Base-by-base conservation (phyloP, 2,329 filamentous ascomycete species). In the Curvularia spicifera region DNA sequence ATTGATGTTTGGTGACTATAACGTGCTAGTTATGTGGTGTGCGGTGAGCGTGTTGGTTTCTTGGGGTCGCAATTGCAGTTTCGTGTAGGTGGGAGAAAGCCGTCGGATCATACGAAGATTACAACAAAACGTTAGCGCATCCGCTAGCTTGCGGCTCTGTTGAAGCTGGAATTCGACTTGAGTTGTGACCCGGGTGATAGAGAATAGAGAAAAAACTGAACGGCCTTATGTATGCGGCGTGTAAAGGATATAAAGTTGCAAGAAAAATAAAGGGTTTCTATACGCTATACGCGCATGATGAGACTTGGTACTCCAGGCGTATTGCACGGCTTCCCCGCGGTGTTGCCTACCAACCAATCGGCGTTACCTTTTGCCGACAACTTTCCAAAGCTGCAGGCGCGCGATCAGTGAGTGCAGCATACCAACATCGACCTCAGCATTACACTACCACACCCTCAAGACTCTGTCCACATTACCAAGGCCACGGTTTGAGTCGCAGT, bases 311-410 rank as follows among this genome's bases (percentile, higher is more conserved):
- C 43, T 26, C 7, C 42, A n/a, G 26, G 15, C 24, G 20, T 9
- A 8, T 26, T 43, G 12, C 22, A 43, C 15, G 54, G 31, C 51
- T 54, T 40, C 56, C 56, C 56, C 56, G 56, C 56, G 51, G 56
- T 51, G 46, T 31, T 37, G 45, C 18, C 5, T 29, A 12, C 20
- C 10, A 26, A 15, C 56, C 56, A 59, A 59, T 59, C 56, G 56
- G 56, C 56, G 7, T 47, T 59, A 59, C 59, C 53, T 62, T 62
- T 57, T 49, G 51, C 60, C 60, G 57, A 53, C 39, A 50, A 54
- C 40, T 53, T 60, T 62, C 53, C 52, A 53, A 61, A 61, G 62
- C 61, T 59, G 53, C 56, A 56, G 52, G 58, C 60, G 58, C 60
- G 51, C 54, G 50, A 50, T 24, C 22, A 24, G 22, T 43, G 51